Evolutionary conservation across 1,284 basidiomycete species (phyloP), one percentile per base, ranked within the genome.

Genomic region (Fistulina hepatica): DNA sequence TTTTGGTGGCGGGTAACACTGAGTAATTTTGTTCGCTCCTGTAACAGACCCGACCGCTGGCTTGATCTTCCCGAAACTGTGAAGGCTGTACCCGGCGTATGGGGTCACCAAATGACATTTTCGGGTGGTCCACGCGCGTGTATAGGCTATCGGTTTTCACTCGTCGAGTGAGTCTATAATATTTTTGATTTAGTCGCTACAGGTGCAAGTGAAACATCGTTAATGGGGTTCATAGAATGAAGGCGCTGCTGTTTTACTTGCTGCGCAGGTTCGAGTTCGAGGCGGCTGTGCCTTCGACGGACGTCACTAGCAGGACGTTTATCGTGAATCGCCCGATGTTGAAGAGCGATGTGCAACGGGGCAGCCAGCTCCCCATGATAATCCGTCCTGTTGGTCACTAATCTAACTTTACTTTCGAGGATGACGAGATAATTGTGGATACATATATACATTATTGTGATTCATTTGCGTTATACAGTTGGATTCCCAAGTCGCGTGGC

Each of bases 161-260:
- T 47, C 30, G 37, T 47, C 27, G 46, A 47, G 46, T 47, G 26
- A 30, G 43, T 35, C 7, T 8, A 12, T 11, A 7, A 6, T 4
- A 3, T 3, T 7, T 31, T 13, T 28, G 11, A 11, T 22, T n/a
- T n/a, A n/a, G n/a, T n/a, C n/a, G n/a, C n/a, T n/a, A n/a, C n/a
- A n/a, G n/a, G n/a, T n/a, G n/a, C n/a, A n/a, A n/a, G n/a, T n/a
- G n/a, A n/a, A n/a, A n/a, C n/a, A n/a, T n/a, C n/a, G n/a, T n/a
- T n/a, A n/a, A n/a, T n/a, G n/a, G n/a, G n/a, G n/a, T n/a, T n/a
- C 20, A 20, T 23, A 72, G 70, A 50, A 75, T 69, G 55, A 78
- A 78, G 50, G 70, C 67, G 0, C 57, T 78, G 6, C 44, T 79
- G 6, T 79, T 75, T 48, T 65, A 69, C 0, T 58, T 79, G 11